Evolutionary conservation across 768 basidiomycete genomes (phyloP).

Genomic region (Megacollybia marginata): DNA sequence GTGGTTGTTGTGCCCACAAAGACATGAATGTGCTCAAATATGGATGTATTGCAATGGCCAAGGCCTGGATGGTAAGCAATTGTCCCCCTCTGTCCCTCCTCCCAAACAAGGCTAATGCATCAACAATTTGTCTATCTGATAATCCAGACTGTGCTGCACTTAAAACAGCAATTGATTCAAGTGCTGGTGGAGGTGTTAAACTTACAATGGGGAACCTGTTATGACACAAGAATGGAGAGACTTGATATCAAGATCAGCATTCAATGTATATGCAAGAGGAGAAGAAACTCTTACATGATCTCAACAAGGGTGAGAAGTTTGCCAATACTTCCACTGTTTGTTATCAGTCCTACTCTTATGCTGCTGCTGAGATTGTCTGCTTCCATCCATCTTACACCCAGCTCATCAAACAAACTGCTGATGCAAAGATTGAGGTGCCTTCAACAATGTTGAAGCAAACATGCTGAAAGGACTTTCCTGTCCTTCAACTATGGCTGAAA

Average conservation of each 20-base stretch:
- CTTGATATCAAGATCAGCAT: neutral
- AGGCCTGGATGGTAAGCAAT: too few relatives aligned
- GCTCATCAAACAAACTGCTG: neutral
- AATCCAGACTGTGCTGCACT: too few relatives aligned
- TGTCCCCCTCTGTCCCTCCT: too few relatives aligned
- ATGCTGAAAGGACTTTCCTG: constrained; percentile 9
- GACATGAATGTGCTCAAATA: too few relatives aligned
- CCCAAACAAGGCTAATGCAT: too few relatives aligned
- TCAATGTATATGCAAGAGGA: neutral
- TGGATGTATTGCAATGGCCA: too few relatives aligned
- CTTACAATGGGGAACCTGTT: too few relatives aligned
- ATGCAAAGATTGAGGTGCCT: neutral
- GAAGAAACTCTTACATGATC: neutral
- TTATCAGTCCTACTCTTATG: neutral
- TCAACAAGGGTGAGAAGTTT: neutral
- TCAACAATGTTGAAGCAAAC: constrained; percentile 1
- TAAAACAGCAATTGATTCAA: too few relatives aligned
- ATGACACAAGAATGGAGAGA: too few relatives aligned
- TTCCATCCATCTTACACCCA: neutral
- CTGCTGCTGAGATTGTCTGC: neutral
- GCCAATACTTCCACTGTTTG: neutral
- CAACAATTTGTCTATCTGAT: too few relatives aligned
- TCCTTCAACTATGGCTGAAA: constrained; percentile 12
- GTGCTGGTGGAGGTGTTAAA: too few relatives aligned
- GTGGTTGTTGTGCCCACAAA: too few relatives aligned